Evolutionary conservation across 2,329 filamentous ascomycete species (phyloP).

Genomic region (Corynespora cassiicola): DNA sequence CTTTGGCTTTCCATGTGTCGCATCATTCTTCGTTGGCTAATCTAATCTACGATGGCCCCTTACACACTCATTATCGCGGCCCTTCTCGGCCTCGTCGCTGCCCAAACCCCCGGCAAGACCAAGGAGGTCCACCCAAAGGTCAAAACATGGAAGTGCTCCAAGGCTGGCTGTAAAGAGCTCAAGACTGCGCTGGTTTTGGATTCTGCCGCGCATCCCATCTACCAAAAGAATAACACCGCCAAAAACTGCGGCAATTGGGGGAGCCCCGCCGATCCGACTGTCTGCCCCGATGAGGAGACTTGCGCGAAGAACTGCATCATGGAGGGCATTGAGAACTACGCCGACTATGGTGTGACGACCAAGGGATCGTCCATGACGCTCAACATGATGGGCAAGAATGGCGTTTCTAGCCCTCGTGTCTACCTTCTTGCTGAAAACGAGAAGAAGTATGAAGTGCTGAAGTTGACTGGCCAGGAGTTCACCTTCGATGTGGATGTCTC

Average conservation of each 20-base stretch:
- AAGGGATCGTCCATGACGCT: constrained; percentile 57
- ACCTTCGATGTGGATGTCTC: constrained; percentile 72
- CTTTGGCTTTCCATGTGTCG: constrained; percentile 6
- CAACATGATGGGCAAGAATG: constrained; percentile 47
- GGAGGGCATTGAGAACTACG: constrained; percentile 61
- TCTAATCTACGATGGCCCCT: constrained; percentile 25
- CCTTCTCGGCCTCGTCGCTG: constrained; percentile 33
- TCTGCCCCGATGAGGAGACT: constrained; percentile 56
- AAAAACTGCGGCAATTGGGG: constrained; percentile 43
- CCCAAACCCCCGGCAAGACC: constrained; percentile 37
- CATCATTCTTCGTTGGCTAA: constrained; percentile 3
- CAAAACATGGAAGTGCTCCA: constrained; percentile 61
- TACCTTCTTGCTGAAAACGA: constrained; percentile 68
- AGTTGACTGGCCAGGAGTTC: constrained; percentile 71
- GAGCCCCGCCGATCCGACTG: constrained; percentile 44
- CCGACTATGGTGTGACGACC: constrained; percentile 61
- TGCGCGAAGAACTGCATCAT: constrained; percentile 65
- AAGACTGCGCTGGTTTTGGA: constrained; percentile 60
- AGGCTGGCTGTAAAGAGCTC: constrained; percentile 56
- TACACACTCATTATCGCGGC: constrained; percentile 30
- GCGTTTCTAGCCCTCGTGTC: constrained; percentile 58
- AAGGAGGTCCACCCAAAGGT: constrained; percentile 60
- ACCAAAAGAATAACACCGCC: constrained; percentile 45
- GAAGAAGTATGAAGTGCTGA: constrained; percentile 69
- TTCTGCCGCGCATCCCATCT: constrained; percentile 53